A percentile compares a stretch with the other conserved stretches of the same genome.
Evolutionary conservation across 768 basidiomycete genomes (phyloP).

Genomic region (Psilocybe cyanescens): DNA sequence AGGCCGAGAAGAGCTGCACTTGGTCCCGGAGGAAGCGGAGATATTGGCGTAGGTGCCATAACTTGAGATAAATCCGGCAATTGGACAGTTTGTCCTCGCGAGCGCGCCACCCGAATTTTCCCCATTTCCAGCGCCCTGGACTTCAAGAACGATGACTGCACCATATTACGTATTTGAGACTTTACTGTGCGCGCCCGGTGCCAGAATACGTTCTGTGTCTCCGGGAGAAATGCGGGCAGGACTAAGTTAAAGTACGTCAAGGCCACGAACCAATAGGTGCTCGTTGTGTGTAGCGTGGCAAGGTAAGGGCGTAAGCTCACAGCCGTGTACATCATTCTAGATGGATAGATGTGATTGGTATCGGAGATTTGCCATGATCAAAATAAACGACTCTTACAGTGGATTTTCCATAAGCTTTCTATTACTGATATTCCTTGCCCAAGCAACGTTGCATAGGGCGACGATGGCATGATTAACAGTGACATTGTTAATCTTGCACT

Average conservation of each 20-base stretch:
- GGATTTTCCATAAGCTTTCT: slow-evolving; percentile 9
- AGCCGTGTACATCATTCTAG: slow-evolving; percentile 12
- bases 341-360: neutral
- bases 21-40: slow-evolving; percentile 30
- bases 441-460: slow-evolving; percentile 61
- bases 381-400: neutral
- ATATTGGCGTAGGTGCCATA: neutral
- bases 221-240: slow-evolving; percentile 5
- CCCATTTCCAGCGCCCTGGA: slow-evolving; percentile 43
- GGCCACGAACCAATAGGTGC: slow-evolving; percentile 10
- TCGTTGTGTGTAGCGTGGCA: neutral
- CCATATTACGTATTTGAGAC: slow-evolving; percentile 49
- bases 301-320: slow-evolving; percentile 7
- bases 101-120: neutral
- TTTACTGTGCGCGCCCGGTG: slow-evolving; percentile 5
- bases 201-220: neutral
- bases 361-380: too few species aligned
- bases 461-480: slow-evolving; percentile 65
- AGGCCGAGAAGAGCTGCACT: slow-evolving; percentile 21
- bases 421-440: slow-evolving; percentile 39
- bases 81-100: neutral
- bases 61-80: neutral
- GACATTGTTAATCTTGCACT: slow-evolving; percentile 62
- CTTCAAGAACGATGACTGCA: slow-evolving; percentile 53
- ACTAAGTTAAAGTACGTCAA: slow-evolving; percentile 12